Percentiles rank a stretch among this genome's conserved stretches.
These are phyloP conservation scores for Flaveria robusta DNA, from an alignment of 129 eudicot species.

Conservation along the genomic window DNA sequence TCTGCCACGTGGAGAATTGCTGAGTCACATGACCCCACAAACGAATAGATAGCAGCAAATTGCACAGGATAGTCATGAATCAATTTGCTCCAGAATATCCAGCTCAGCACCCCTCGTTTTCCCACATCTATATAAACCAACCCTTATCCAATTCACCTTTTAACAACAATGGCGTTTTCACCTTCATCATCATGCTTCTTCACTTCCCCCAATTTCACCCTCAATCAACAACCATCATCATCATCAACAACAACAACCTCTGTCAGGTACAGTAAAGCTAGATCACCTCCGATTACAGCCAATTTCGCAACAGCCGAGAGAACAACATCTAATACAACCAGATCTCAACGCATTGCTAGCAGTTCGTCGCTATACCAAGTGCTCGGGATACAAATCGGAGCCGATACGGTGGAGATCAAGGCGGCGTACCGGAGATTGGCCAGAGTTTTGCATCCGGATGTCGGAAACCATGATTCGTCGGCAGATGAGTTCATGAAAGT, in stretches of 20 bases:
- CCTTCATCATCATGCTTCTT: slow-evolving; percentile 19
- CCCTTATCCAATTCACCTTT: slow-evolving; percentile 25
- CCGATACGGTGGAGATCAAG: slow-evolving; percentile 43
- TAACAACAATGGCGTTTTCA: slow-evolving; percentile 20
- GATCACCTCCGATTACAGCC: slow-evolving; percentile 15
- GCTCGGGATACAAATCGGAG: slow-evolving; percentile 43
- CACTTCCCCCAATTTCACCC: slow-evolving; percentile 31
- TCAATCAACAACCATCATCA: slow-evolving; percentile 19
- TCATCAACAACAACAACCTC: slow-evolving; percentile 8
- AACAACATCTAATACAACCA: neutral
- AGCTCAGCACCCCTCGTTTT: slow-evolving; percentile 22
- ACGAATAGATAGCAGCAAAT: slow-evolving; percentile 6
- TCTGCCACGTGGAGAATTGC: slow-evolving; percentile 23
- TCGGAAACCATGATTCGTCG: slow-evolving; percentile 30
- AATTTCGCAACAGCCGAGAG: neutral
- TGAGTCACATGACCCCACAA: slow-evolving; percentile 19
- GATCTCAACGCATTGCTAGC: slow-evolving; percentile 9
- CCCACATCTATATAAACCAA: slow-evolving; percentile 17
- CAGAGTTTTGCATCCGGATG: slow-evolving; percentile 48
- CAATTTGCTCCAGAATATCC: neutral
- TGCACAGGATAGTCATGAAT: neutral
- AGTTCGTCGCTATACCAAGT: slow-evolving; percentile 33
- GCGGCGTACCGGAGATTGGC: slow-evolving; percentile 49
- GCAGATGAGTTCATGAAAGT: slow-evolving; percentile 42
- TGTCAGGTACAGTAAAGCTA: neutral